Evolutionary conservation across 208 protist genomes (phyloP).

Genomic region (Strigomonas oncopelti): DNA sequence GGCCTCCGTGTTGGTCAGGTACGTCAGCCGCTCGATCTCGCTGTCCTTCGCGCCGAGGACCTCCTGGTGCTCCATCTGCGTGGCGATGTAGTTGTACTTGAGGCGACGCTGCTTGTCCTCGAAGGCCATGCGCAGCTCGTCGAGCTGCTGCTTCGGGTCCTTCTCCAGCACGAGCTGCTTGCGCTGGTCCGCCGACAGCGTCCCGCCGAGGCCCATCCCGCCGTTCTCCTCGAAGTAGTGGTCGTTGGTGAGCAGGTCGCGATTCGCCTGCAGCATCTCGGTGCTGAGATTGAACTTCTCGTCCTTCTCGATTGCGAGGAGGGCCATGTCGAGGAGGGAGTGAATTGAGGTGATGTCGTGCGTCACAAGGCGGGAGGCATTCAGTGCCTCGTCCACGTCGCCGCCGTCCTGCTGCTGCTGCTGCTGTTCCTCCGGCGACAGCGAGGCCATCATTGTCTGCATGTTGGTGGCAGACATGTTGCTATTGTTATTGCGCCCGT

Average conservation of each 20-base stretch:
- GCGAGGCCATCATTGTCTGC: background rate
- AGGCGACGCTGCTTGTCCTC: constrained; percentile 47
- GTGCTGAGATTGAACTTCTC: constrained; percentile 32
- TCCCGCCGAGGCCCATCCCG: background rate
- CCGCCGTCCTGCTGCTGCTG: background rate
- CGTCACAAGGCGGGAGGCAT: background rate
- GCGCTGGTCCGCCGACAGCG: background rate
- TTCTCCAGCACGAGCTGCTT: constrained; percentile 14
- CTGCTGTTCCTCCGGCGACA: constrained; percentile 6
- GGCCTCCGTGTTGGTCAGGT: constrained; percentile 50
- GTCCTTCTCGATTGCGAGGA: constrained; percentile 83
- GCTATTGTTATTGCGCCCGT: constrained; percentile 6
- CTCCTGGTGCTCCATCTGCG: constrained; percentile 42
- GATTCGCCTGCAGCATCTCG: constrained; percentile 19
- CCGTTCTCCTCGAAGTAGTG: constrained; percentile 19
- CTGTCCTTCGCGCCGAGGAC: constrained; percentile 45
- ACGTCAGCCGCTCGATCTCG: constrained; percentile 61
- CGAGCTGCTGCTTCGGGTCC: constrained; percentile 31
- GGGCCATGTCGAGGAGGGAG: constrained; percentile 77
- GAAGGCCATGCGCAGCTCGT: constrained; percentile 42
- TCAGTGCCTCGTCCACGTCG: constrained; percentile 2
- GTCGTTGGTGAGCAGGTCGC: constrained; percentile 8
- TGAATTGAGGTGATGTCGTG: constrained; percentile 61
- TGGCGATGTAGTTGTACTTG: constrained; percentile 47
- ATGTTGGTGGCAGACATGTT: constrained; percentile 5